phyloP scores from a whole-genome alignment of 2,329 filamentous ascomycete genomes.

The Myriosclerotinia curreyana region DNA sequence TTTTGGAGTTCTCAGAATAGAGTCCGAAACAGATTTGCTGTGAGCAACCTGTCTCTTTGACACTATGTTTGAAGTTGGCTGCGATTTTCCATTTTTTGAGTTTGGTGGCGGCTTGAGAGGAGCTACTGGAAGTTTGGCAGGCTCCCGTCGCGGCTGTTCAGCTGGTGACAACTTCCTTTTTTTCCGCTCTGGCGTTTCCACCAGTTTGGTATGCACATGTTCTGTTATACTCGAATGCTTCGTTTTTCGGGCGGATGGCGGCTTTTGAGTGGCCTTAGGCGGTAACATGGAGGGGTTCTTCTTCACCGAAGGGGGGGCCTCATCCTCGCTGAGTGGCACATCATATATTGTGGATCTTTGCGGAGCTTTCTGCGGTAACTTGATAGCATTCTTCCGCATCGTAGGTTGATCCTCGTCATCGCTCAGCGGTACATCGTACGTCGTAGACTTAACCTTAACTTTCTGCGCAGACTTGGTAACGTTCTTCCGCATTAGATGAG shows the following conservation, averaged over 20 bases:
- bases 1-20: not conserved
- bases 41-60: not conserved
- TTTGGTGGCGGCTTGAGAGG: slow-evolving; percentile 23
- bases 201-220: not conserved
- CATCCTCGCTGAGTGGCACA: slow-evolving; percentile 11
- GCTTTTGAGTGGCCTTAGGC: slow-evolving; percentile 15
- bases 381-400: slow-evolving; percentile 26
- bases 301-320: not conserved
- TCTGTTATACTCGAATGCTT: not conserved
- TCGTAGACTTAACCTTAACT: slow-evolving; percentile 15
- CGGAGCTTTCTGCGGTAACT: slow-evolving; percentile 21
- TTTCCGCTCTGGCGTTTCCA: slow-evolving; percentile 30
- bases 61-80: not conserved
- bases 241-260: not conserved
- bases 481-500: slow-evolving; percentile 18
- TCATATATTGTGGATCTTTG: slow-evolving; percentile 7
- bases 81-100: not conserved
- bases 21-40: not conserved
- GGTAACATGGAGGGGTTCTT: slow-evolving; percentile 14
- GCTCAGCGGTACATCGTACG: slow-evolving; percentile 32
- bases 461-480: slow-evolving; percentile 16
- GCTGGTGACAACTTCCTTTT: slow-evolving; percentile 34
- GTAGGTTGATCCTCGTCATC: slow-evolving; percentile 21
- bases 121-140: slow-evolving; percentile 10
- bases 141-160: slow-evolving; percentile 16